Evolutionary conservation across 495 filamentous ascomycete species (phyloP).

Genomic region (Pseudoneurospora amorphoporcata): DNA sequence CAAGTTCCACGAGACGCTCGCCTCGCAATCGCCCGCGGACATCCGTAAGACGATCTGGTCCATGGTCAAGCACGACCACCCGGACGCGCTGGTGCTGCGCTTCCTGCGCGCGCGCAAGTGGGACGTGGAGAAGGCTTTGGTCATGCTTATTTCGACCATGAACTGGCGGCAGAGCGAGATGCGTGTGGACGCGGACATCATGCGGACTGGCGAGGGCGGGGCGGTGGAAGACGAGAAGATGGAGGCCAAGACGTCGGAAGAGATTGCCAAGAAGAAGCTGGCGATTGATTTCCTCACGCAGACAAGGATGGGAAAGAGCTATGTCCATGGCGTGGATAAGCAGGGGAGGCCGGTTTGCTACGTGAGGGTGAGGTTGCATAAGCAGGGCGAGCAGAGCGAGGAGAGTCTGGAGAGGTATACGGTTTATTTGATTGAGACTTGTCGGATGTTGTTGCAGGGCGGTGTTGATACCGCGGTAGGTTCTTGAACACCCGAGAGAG

Average conservation of each 20-base stretch:
- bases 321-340: constrained; percentile 79
- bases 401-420: constrained; percentile 77
- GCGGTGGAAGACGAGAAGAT: constrained; percentile 50
- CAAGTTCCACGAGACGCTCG: constrained; percentile 71
- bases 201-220: constrained; percentile 62
- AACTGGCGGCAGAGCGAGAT: constrained; percentile 77
- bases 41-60: constrained; percentile 80
- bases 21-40: constrained; percentile 62
- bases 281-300: constrained; percentile 78
- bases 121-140: constrained; percentile 84
- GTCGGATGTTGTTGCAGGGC: constrained; percentile 64
- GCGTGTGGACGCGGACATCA: constrained; percentile 79
- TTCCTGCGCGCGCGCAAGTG: constrained; percentile 93
- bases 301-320: constrained; percentile 88
- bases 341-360: constrained; percentile 78
- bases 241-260: constrained; percentile 12
- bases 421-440: constrained; percentile 89
- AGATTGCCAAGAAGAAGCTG: constrained; percentile 49
- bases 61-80: constrained; percentile 94
- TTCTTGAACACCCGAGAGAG: constrained; percentile 7
- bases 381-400: constrained; percentile 69
- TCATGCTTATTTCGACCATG: constrained; percentile 93
- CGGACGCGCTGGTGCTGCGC: constrained; percentile 75
- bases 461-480: constrained; percentile 88
- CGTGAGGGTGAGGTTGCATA: constrained; percentile 74